These are phyloP conservation scores for Agaricus blazei DNA, from an alignment of 768 basidiomycete species.

Conservation along the genomic window DNA sequence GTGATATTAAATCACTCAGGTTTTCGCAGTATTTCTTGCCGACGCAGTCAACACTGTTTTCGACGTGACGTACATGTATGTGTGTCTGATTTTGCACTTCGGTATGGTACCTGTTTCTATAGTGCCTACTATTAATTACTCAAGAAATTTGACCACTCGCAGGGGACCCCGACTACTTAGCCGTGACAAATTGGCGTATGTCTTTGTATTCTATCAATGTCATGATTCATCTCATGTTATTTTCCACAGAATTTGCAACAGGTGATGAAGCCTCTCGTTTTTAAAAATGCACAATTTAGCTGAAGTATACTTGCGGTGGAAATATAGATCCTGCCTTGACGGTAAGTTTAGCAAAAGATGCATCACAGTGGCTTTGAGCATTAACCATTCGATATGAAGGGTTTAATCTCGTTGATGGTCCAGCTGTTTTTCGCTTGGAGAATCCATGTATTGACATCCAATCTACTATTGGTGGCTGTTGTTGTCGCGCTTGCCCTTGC, in stretches of 20 bases:
- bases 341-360: constrained; percentile 17
- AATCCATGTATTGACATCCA: constrained; percentile 22
- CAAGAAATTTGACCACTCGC: not conserved
- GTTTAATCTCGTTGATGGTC: constrained; percentile 35
- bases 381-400: constrained; percentile 24
- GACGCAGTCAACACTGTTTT: constrained; percentile 46
- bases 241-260: constrained; percentile 10
- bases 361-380: not conserved
- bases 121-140: not conserved
- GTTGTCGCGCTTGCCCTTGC: constrained; percentile 15
- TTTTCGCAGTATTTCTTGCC: constrained; percentile 30
- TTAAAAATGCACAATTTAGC: not conserved
- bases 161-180: constrained; percentile 15
- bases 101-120: constrained; percentile 23
- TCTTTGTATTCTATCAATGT: not conserved
- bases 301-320: not conserved
- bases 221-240: not conserved
- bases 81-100: constrained; percentile 40
- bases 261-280: not conserved
- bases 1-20: constrained; percentile 9
- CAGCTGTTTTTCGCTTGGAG: constrained; percentile 44
- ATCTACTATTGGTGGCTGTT: constrained; percentile 11
- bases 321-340: constrained; percentile 40
- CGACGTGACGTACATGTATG: constrained; percentile 39
- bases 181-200: constrained; percentile 10